Percentiles rank a stretch among this genome's conserved stretches.
phyloP scores from a whole-genome alignment of 1,284 basidiomycete species.

The Pascua guehoae region DNA sequence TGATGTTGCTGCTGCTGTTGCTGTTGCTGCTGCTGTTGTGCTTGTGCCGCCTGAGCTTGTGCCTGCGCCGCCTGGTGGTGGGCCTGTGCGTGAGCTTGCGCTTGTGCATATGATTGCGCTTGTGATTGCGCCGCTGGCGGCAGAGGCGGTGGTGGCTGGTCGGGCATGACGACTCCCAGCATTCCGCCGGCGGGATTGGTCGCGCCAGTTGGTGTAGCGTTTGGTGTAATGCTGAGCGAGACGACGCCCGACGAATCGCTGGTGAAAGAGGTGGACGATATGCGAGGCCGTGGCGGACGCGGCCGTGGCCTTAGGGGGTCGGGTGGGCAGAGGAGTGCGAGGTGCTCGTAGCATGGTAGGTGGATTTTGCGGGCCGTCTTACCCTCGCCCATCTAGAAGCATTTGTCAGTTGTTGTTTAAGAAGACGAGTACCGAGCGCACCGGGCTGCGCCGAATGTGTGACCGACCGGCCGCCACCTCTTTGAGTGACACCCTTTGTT shows the following conservation, averaged over 20 bases:
- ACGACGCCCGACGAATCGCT: slow-evolving; percentile 16
- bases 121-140: no score
- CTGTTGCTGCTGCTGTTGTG: no score
- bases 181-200: no score
- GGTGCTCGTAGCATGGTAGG: slow-evolving; percentile 34
- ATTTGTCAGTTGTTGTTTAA: slow-evolving; percentile 3
- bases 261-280: slow-evolving; percentile 15
- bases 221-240: neutral
- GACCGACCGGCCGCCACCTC: neutral
- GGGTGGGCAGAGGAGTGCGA: slow-evolving; percentile 29
- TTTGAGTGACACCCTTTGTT: no score
- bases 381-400: slow-evolving; percentile 18
- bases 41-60: no score
- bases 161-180: no score
- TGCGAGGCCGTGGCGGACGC: slow-evolving; percentile 8
- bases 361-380: slow-evolving; percentile 38
- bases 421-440: neutral
- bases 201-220: no score
- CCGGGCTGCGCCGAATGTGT: neutral
- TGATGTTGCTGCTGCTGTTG: no score
- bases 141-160: no score
- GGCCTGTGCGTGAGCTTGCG: no score
- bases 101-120: no score
- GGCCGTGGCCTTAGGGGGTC: slow-evolving; percentile 6
- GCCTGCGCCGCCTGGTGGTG: no score